phyloP scores from a whole-genome alignment of 2,329 filamentous ascomycete genomes.

The Scleromitrula shiraiana region DNA sequence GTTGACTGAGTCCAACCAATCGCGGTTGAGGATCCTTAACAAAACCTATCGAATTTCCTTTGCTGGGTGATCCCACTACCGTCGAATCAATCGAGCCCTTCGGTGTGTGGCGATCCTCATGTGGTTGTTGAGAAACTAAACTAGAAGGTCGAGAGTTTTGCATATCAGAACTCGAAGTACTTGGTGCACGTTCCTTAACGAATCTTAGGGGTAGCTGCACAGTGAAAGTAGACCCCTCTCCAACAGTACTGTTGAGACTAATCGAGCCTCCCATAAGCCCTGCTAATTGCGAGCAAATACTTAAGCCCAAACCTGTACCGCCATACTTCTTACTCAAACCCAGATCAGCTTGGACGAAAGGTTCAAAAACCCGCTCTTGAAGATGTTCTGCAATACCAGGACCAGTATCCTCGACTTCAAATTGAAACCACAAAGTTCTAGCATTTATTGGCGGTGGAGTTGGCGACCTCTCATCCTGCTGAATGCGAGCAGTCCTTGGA shows the following conservation, averaged over 20 bases:
- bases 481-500: constrained; percentile 25
- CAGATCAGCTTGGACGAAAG: constrained; percentile 88
- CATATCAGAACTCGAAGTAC: constrained; percentile 20
- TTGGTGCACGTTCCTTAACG: constrained; percentile 12
- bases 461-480: constrained; percentile 44
- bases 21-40: constrained; percentile 64
- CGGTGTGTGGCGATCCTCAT: constrained; percentile 5
- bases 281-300: constrained; percentile 82
- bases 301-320: constrained; percentile 79
- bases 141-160: constrained; percentile 26
- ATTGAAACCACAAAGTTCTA: constrained; percentile 69
- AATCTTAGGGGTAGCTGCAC: constrained; percentile 69
- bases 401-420: constrained; percentile 81
- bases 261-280: constrained; percentile 76
- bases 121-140: constrained; percentile 4
- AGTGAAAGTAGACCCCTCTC: constrained; percentile 71
- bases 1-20: constrained; percentile 72
- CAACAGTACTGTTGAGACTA: constrained; percentile 60
- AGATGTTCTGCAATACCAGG: constrained; percentile 74
- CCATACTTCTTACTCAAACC: constrained; percentile 85
- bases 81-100: constrained; percentile 1
- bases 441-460: constrained; percentile 54
- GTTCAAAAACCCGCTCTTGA: constrained; percentile 81
- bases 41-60: constrained; percentile 29
- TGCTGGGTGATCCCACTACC: background rate